phyloP scores from a whole-genome alignment of 495 filamentous ascomycete genomes.

The Xanthoparmelia taractica region DNA sequence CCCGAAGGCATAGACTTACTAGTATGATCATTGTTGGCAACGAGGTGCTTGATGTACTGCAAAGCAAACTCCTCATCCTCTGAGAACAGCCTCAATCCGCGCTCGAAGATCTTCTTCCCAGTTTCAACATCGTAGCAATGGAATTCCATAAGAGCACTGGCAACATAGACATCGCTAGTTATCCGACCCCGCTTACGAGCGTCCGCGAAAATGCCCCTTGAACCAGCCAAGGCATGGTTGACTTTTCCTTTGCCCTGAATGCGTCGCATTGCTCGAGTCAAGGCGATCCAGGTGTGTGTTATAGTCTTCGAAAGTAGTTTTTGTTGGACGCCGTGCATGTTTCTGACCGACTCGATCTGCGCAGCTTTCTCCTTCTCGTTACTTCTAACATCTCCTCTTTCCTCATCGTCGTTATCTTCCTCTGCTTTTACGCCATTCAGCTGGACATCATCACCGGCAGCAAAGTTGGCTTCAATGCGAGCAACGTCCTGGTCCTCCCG shows the following conservation, averaged over 20 bases:
- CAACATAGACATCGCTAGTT: conserved; percentile 89
- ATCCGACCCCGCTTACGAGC: conserved; percentile 77
- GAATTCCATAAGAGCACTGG: conserved; percentile 84
- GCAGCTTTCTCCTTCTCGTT: conserved; percentile 49
- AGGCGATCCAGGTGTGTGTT: conserved; percentile 86
- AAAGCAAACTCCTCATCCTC: conserved; percentile 86
- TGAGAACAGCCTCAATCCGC: conserved; percentile 84
- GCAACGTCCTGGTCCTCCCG: conserved; percentile 64
- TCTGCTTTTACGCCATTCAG: conserved; percentile 41
- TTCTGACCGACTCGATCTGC: conserved; percentile 63
- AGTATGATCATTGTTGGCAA: conserved; percentile 82
- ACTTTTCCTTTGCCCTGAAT: conserved; percentile 83
- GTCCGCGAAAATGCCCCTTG: conserved; percentile 78
- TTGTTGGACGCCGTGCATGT: conserved; percentile 62
- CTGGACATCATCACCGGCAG: conserved; percentile 32
- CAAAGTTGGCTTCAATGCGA: conserved; percentile 55
- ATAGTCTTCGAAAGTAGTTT: conserved; percentile 67
- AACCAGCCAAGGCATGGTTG: conserved; percentile 59
- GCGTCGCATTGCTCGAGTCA: conserved; percentile 88
- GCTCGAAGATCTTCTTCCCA: conserved; percentile 89
- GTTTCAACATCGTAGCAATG: conserved; percentile 90
- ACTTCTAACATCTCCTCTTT: conserved; percentile 47
- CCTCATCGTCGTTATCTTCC: conserved; percentile 60
- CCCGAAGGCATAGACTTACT: conserved; percentile 53
- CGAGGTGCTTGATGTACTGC: conserved; percentile 89